phyloP scores from a whole-genome alignment of 768 basidiomycete genomes.

The Xanthoconium purpureum region DNA sequence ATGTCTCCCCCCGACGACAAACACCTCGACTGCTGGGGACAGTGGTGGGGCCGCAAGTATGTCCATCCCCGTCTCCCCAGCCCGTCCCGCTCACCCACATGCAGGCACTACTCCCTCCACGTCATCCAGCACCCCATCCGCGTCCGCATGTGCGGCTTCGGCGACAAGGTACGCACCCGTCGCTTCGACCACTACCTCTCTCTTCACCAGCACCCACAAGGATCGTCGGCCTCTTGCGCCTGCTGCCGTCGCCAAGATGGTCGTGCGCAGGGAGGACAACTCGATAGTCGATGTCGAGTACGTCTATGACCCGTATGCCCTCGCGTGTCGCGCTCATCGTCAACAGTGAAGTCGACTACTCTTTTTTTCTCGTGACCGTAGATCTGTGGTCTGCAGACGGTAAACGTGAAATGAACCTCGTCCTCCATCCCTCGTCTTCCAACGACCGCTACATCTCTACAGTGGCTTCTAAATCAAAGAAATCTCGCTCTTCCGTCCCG shows the following conservation, averaged over 20 bases:
- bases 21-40: constrained; percentile 63
- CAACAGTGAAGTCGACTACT: constrained; percentile 74
- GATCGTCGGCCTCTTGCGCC: constrained; percentile 92
- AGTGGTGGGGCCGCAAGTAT: constrained; percentile 64
- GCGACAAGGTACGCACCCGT: constrained; percentile 71
- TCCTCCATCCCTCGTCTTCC: constrained; percentile 78
- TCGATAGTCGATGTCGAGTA: constrained; percentile 73
- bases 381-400: constrained; percentile 89
- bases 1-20: constrained; percentile 31
- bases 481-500: constrained; percentile 33
- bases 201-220: constrained; percentile 38
- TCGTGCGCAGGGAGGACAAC: constrained; percentile 66
- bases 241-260: constrained; percentile 84
- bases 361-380: constrained; percentile 89
- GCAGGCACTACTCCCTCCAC: constrained; percentile 78
- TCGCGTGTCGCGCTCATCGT: constrained; percentile 2
- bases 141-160: constrained; percentile 95
- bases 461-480: constrained; percentile 36
- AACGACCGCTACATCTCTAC: constrained; percentile 64
- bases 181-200: constrained; percentile 8
- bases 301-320: constrained; percentile 28
- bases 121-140: constrained; percentile 86
- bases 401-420: constrained; percentile 82
- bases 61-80: constrained; percentile 16
- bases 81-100: neutral